phyloP scores from a whole-genome alignment of 2,329 filamentous ascomycete species.

The Colletotrichum falcatum region DNA sequence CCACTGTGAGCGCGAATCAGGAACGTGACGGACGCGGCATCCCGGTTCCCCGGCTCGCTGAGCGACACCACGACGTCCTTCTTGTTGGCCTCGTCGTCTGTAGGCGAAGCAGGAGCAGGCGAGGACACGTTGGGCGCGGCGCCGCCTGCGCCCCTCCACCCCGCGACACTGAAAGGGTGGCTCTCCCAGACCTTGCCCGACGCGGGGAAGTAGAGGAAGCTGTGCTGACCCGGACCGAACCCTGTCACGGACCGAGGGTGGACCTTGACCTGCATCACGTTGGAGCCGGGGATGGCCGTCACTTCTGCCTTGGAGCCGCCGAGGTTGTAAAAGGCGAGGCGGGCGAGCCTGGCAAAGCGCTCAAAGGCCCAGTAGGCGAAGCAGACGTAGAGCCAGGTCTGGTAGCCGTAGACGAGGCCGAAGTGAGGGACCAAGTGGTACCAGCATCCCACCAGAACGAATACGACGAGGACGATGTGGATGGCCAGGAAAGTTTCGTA shows the following conservation, averaged over 20 bases:
- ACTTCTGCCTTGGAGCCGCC: conserved; percentile 30
- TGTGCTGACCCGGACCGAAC: conserved; percentile 50
- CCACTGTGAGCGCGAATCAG: conserved; percentile 12
- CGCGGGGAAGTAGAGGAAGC: conserved; percentile 52
- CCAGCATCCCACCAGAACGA: conserved; percentile 51
- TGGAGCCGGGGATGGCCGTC: conserved; percentile 23
- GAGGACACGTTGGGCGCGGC: neutral
- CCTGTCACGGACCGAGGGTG: conserved; percentile 51
- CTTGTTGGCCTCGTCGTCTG: neutral
- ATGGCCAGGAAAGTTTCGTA: conserved; percentile 51
- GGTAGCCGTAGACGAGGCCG: conserved; percentile 51
- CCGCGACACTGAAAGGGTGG: conserved; percentile 48
- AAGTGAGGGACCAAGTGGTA: conserved; percentile 53
- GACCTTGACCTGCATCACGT: conserved; percentile 56
- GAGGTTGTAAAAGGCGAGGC: conserved; percentile 47
- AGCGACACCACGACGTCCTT: neutral
- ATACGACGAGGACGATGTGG: conserved; percentile 49
- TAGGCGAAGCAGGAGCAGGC: neutral
- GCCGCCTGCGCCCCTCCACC: neutral
- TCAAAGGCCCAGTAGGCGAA: conserved; percentile 50
- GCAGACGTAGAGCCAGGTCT: conserved; percentile 52
- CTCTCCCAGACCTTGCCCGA: conserved; percentile 51
- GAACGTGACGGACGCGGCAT: conserved; percentile 15
- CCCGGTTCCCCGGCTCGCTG: neutral
- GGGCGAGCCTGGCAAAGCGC: conserved; percentile 45